phyloP scores from a whole-genome alignment of 305 asterid genomes.

The Salvia sclarea region DNA sequence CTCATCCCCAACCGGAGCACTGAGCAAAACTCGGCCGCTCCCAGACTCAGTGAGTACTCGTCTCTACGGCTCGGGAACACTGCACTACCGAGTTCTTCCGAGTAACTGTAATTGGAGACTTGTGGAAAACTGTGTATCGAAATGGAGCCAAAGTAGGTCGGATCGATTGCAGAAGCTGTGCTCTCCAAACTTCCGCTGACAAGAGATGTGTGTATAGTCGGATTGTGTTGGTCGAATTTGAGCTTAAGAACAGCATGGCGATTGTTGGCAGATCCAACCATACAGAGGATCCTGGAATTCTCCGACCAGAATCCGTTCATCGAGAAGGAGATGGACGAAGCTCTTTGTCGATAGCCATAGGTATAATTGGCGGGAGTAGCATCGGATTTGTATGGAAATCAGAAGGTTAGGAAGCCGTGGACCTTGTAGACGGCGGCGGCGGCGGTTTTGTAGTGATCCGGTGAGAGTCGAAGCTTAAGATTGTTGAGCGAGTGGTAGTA shows the following conservation, averaged over 20 bases:
- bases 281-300: conserved; percentile 47
- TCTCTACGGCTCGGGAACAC: too few relatives aligned
- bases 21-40: too few relatives aligned
- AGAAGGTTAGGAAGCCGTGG: conserved; percentile 39
- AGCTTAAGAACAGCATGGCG: conserved; percentile 53
- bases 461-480: conserved; percentile 22
- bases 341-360: too few relatives aligned
- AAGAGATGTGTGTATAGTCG: conserved; percentile 41
- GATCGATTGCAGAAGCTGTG: conserved; percentile 23
- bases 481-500: neutral
- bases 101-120: too few relatives aligned
- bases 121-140: too few relatives aligned
- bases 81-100: too few relatives aligned
- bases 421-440: conserved; percentile 39
- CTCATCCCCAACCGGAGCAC: too few relatives aligned
- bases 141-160: conserved; percentile 33
- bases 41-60: too few relatives aligned
- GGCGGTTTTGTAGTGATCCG: conserved; percentile 32
- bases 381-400: neutral
- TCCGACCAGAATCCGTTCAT: conserved; percentile 63
- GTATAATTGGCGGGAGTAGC: too few relatives aligned
- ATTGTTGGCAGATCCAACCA: conserved; percentile 47
- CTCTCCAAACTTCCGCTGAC: conserved; percentile 56
- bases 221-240: conserved; percentile 29
- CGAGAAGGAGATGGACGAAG: conserved; percentile 19